phyloP scores from a whole-genome alignment of 768 basidiomycete species.

The Lyophyllum semitale region DNA sequence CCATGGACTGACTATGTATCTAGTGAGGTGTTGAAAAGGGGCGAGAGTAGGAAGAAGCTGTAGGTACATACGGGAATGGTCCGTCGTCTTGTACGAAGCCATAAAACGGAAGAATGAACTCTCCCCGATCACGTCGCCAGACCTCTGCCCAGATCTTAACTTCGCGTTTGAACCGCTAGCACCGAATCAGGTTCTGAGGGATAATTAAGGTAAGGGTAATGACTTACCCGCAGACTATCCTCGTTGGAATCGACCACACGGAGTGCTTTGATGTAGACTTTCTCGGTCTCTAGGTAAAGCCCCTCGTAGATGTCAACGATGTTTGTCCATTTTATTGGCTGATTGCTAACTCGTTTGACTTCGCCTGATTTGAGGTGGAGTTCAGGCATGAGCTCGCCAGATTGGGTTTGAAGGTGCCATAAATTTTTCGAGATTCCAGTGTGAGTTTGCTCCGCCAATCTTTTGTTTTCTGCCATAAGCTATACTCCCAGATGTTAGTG shows the following conservation, averaged over 20 bases:
- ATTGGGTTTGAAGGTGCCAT: slow-evolving; percentile 49
- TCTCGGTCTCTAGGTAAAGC: slow-evolving; percentile 51
- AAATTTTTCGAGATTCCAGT: slow-evolving; percentile 49
- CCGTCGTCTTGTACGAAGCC: slow-evolving; percentile 59
- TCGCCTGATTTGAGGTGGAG: slow-evolving; percentile 54
- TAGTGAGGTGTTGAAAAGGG: slow-evolving; percentile 18
- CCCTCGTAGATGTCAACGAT: slow-evolving; percentile 60
- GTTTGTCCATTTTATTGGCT: slow-evolving; percentile 52
- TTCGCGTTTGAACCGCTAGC: slow-evolving; percentile 53
- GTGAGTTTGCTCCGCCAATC: slow-evolving; percentile 35
- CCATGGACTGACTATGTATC: slow-evolving; percentile 64
- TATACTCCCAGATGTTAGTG: slow-evolving; percentile 9
- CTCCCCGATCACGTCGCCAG: slow-evolving; percentile 53
- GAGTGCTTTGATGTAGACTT: slow-evolving; percentile 58
- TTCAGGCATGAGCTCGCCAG: slow-evolving; percentile 48
- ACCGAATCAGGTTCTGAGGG: slow-evolving; percentile 3
- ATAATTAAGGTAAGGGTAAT: not conserved
- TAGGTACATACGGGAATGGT: slow-evolving; percentile 49
- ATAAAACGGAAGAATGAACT: slow-evolving; percentile 57
- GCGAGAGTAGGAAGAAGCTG: not conserved
- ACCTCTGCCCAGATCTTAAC: slow-evolving; percentile 55
- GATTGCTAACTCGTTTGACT: slow-evolving; percentile 47
- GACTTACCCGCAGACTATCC: slow-evolving; percentile 40
- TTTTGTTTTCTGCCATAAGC: slow-evolving; percentile 34
- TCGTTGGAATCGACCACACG: slow-evolving; percentile 53